These are phyloP conservation scores for Pseudotsuga menziesii DNA, from an alignment of 75 land plant genomes.

Conservation along the genomic window DNA sequence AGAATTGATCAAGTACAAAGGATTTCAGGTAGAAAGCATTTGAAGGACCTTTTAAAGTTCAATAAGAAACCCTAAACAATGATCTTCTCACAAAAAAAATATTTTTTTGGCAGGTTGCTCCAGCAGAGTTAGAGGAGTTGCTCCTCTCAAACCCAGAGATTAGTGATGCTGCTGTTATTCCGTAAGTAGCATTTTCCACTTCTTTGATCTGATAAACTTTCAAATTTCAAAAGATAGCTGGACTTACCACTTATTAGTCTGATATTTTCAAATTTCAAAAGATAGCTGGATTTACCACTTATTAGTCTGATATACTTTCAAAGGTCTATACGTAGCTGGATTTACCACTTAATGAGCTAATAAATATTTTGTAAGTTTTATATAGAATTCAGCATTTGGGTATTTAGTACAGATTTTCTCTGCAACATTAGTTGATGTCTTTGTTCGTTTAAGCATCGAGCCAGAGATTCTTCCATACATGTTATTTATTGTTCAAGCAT, in stretches of 20 bases:
- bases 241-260: background rate
- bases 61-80: background rate
- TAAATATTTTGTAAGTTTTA: no score
- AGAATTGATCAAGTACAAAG: slow-evolving; percentile 74
- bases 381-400: no score
- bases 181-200: slow-evolving; percentile 35
- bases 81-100: background rate
- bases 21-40: slow-evolving; percentile 39
- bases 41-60: background rate
- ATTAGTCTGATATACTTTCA: no score
- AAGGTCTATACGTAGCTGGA: no score
- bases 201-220: background rate
- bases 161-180: slow-evolving; percentile 78
- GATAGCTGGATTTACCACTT: no score
- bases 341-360: no score
- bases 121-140: slow-evolving; percentile 73
- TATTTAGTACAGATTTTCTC: background rate
- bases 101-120: slow-evolving; percentile 51
- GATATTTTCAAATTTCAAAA: no score
- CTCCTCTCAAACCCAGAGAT: slow-evolving; percentile 62
- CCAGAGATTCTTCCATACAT: background rate
- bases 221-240: background rate
- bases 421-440: background rate
- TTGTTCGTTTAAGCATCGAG: background rate
- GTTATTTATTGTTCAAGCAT: no score